A percentile compares a stretch with the other conserved stretches of the same genome.
Evolutionary conservation across 805 yeast genomes (phyloP).

Genomic region (Hanseniaspora clermontiae): DNA sequence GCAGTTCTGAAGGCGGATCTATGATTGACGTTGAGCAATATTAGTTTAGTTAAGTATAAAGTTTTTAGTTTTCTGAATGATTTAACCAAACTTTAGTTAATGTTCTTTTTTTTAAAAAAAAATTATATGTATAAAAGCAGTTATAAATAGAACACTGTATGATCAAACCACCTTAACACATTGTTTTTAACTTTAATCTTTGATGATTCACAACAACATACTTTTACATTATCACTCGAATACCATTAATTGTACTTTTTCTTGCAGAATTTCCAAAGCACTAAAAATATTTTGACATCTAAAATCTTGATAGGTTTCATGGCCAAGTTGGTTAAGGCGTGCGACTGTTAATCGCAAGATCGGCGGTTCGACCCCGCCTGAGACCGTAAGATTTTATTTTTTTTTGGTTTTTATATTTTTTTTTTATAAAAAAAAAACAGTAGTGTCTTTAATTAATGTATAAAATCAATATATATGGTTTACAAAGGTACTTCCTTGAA

Average conservation of each 20-base stretch:
- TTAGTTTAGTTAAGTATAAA: neutral
- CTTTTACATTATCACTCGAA: too few species aligned
- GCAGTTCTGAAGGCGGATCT: slow-evolving; percentile 44
- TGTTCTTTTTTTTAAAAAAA: neutral
- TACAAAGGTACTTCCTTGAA: neutral
- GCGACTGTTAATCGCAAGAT: slow-evolving; percentile 55
- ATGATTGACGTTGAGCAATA: slow-evolving; percentile 34
- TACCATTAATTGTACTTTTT: too few species aligned
- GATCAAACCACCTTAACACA: too few species aligned
- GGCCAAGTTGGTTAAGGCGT: slow-evolving; percentile 52
- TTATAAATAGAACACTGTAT: too few species aligned
- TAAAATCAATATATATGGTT: neutral
- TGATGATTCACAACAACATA: too few species aligned
- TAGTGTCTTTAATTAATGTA: neutral
- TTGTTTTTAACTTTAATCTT: too few species aligned
- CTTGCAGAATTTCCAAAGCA: too few species aligned
- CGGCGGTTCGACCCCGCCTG: slow-evolving; percentile 51
- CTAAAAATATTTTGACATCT: neutral
- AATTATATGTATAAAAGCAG: too few species aligned
- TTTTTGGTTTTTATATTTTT: neutral
- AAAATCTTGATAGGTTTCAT: slow-evolving; percentile 30
- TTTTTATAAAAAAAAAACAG: neutral
- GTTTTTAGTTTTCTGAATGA: neutral
- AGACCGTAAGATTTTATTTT: slow-evolving; percentile 31
- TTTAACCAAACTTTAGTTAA: neutral